Percentiles rank a stretch among this genome's conserved stretches.
These are phyloP conservation scores for Metschnikowia sp. DNA, from an alignment of 805 yeast genomes.

Conservation along the genomic window DNA sequence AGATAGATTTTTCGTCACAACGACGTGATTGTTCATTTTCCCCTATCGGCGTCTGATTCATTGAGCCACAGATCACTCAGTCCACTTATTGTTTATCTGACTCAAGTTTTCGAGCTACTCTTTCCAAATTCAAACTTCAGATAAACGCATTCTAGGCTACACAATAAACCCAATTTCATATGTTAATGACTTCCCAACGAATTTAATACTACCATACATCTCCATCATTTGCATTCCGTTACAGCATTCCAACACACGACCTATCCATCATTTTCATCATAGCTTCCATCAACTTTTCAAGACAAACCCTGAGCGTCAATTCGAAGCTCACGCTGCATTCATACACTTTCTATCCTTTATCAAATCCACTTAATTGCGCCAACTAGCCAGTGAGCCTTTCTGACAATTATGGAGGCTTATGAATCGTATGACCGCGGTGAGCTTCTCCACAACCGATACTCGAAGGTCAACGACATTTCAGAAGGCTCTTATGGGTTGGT, in stretches of 20 bases:
- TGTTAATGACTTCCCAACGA: constrained; percentile 10
- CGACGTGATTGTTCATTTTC: background rate
- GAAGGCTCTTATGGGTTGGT: constrained; percentile 95
- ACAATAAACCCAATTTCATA: background rate
- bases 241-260: background rate
- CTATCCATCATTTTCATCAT: too few relatives aligned
- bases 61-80: background rate
- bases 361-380: too few relatives aligned
- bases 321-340: too few relatives aligned
- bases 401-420: constrained; percentile 34
- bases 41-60: background rate
- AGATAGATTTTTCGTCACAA: background rate
- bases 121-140: background rate
- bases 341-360: too few relatives aligned
- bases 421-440: constrained; percentile 36
- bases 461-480: constrained; percentile 69
- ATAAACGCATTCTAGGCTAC: background rate
- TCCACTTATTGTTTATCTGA: too few relatives aligned
- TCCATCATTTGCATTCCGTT: background rate
- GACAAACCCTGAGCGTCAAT: background rate
- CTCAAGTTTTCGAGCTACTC: too few relatives aligned
- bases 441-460: constrained; percentile 60
- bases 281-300: too few relatives aligned
- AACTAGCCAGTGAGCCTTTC: background rate
- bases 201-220: constrained; percentile 1